Evolutionary conservation across 2,329 filamentous ascomycete species (phyloP).

Genomic region (Colletotrichum salicis): DNA sequence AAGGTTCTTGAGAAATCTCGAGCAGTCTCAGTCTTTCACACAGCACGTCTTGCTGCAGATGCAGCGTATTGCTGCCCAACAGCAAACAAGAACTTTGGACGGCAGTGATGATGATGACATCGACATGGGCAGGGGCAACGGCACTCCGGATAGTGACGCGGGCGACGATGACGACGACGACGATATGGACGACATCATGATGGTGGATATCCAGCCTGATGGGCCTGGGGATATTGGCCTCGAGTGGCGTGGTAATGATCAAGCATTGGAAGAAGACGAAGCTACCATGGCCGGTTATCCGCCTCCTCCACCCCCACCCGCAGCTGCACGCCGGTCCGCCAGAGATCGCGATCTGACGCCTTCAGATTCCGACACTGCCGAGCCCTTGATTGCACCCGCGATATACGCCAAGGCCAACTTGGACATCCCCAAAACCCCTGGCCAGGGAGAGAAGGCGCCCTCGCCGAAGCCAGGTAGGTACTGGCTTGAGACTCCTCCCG

Average conservation of each 20-base stretch:
- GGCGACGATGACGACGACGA: conserved; percentile 51
- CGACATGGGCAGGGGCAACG: conserved; percentile 38
- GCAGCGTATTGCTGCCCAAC: conserved; percentile 37
- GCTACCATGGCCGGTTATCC: conserved; percentile 82
- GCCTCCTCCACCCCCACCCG: conserved; percentile 67
- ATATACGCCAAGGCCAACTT: conserved; percentile 73
- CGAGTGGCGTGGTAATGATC: conserved; percentile 66
- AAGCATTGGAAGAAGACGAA: conserved; percentile 79
- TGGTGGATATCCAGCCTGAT: conserved; percentile 63
- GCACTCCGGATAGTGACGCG: conserved; percentile 32
- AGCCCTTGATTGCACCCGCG: conserved; percentile 70
- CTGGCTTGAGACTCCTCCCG: conserved; percentile 84
- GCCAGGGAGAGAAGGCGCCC: conserved; percentile 54
- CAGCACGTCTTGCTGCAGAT: conserved; percentile 48
- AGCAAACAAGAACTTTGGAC: conserved; percentile 50
- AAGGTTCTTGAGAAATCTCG: conserved; percentile 62
- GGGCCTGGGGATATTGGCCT: conserved; percentile 56
- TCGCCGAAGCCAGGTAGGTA: conserved; percentile 78
- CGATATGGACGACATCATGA: conserved; percentile 66
- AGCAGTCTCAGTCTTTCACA: conserved; percentile 48
- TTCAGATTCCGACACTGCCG: conserved; percentile 78
- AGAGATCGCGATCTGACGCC: conserved; percentile 72
- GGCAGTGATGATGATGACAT: conserved; percentile 48
- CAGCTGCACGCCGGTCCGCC: conserved; percentile 53
- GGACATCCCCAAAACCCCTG: conserved; percentile 85